Evolutionary conservation across 371 early-diverging fungal species (phyloP), one percentile per base, ranked within the genome.

Genomic region (Batkoa obscura): DNA sequence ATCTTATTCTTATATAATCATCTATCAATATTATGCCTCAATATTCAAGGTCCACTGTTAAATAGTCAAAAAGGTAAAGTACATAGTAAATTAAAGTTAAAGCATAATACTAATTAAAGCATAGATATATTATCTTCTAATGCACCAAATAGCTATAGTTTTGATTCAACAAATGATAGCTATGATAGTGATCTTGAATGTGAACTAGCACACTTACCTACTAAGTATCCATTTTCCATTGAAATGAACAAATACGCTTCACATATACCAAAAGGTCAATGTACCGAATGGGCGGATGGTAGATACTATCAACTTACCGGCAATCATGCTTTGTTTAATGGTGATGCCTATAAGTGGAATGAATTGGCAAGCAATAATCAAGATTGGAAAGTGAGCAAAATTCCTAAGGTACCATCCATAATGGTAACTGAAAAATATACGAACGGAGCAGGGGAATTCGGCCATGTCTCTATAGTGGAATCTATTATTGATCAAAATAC

Each of bases 231-330:
- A 23, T 23, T 23, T 23, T 23, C 23, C 23, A 23, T 23, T 23
- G 23, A 23, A 23, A 42, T 55, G 43, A 32, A 42, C 30, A 23
- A 42, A 31, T 17, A 17, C 36, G 32, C 57, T 45, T 15, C 45
- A 23, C 23, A 23, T 56, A 37, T 6, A 35, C 50, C 54, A 13
- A 49, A 39, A 12, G 58, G 58, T 1, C 58, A 58, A 39, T 58
- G 58, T 50, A 50, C 50, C 4, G 58, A 58, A 38, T 58, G 58
- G 58, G 51, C 42, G 10, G 58, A 58, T 39, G 58, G 43, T 1
- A 36, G 58, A 30, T 58, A 58, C 34, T n/a, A 49, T 2, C 50
- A 58, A 15, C 58, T 58, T 23, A 49, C 49, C 30, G 58, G 58
- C 3, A 3, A 33, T 6, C 49, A 58, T n/a, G 50, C 31, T 13